Conservation (phyloP, 2,329 filamentous ascomycete genomes). For the Microdochium trichocladiopsis region DNA sequence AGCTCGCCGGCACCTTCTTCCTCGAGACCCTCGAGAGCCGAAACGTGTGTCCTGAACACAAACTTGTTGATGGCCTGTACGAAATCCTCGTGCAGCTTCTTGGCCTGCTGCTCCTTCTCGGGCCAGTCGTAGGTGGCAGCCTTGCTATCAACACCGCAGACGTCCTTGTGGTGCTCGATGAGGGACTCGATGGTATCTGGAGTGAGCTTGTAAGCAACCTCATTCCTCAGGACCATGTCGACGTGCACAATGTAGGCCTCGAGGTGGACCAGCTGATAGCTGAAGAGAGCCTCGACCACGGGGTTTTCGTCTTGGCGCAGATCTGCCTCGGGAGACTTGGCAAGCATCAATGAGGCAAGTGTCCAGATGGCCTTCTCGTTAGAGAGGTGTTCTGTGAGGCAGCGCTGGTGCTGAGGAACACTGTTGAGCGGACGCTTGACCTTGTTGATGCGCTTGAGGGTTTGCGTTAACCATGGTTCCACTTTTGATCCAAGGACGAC, state of each 20-base stretch:
- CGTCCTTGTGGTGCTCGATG: constrained; percentile 92
- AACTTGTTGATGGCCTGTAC: constrained; percentile 96
- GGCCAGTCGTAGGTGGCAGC: constrained; percentile 91
- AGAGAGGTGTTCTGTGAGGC: constrained; percentile 89
- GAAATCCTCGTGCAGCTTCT: constrained; percentile 96
- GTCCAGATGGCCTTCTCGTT: constrained; percentile 91
- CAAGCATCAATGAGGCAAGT: constrained; percentile 84
- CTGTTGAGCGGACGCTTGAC: constrained; percentile 97
- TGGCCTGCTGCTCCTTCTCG: constrained; percentile 92
- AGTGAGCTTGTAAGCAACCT: constrained; percentile 97
- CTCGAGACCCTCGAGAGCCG: constrained; percentile 89
- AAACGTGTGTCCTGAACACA: constrained; percentile 83
- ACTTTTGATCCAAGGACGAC: constrained; percentile 89
- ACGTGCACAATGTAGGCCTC: constrained; percentile 98
- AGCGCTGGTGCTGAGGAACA: constrained; percentile 90
- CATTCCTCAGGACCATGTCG: constrained; percentile 96
- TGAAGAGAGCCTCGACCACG: constrained; percentile 79
- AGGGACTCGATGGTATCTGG: constrained; percentile 88
- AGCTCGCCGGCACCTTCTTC: constrained; percentile 94
- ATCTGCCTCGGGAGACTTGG: constrained; percentile 81
- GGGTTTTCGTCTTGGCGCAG: constrained; percentile 76
- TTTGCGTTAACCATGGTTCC: constrained; percentile 94
- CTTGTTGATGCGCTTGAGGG: constrained; percentile 91
- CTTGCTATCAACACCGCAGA: constrained; percentile 85
- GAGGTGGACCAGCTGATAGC: constrained; percentile 87